Evolutionary conservation across 129 eudicot species (phyloP), one percentile per base, ranked within the genome.

Genomic region (Artemisia tridentata): DNA sequence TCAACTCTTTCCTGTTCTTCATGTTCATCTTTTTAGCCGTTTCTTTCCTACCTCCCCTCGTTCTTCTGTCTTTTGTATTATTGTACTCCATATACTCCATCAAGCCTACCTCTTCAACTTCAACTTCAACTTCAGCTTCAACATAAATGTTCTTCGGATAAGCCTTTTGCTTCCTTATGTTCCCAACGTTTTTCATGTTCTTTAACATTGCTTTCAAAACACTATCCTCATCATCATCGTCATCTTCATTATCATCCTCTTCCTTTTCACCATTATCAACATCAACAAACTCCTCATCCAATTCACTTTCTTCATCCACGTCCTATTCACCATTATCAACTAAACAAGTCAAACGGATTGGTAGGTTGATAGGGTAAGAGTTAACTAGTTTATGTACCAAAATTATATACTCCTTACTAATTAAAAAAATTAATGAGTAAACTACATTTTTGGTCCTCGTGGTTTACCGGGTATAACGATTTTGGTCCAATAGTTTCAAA

Each of bases 171-270:
- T 78, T 78, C 15, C 78, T 79, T 29, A 29, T 69, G 3, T 71
- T 10, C 51, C 65, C 79, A 65, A 63, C 43, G 25, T 80, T 83
- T 31, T 80, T 86, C 75, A 57, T 83, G 52, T 60, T 89, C 77
- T 70, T 83, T 61, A 85, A 43, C 98, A 93, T 87, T 19, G 88
- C 88, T 80, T 83, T 91, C 55, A 89, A 86, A 5, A 31, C 18
- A 4, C 41, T 74, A 68, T 23, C 71, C 72, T 50, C 55, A 65
- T 23, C 2, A 23, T 23, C 25, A 23, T 23, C 2, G 1, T 23
- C 25, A 23, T 23, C 25, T 23, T 23, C 25, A 23, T 23, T 23
- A 23, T 23, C 25, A 23, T 23, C 25, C 65, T 53, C n/a, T 27
- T 59, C 74, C 29, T 66, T 75, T 38, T 60, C 77, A 49, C 48